Evolutionary conservation across 495 filamentous ascomycete genomes (phyloP), one percentile per base, ranked within the genome.

Genomic region (Annulohypoxylon maeteangense): DNA sequence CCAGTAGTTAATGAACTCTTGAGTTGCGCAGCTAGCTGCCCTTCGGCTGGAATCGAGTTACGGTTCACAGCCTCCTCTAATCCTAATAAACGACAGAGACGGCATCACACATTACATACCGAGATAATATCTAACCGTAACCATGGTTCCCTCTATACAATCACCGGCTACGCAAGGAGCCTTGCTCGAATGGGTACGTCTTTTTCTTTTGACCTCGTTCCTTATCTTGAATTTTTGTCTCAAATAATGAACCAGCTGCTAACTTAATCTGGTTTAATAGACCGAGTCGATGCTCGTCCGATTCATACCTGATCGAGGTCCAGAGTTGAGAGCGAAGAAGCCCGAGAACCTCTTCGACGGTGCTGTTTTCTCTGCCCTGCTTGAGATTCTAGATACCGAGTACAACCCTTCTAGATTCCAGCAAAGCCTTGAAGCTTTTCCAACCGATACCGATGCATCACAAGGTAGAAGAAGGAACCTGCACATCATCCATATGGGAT

Each of bases 291-390:
- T 78, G 74, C 60, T 76, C 32, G 31, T 29, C 29, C 53, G 48
- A 44, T 61, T 76, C 29, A 48, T 61, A 5, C 74, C 75, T 54
- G 40, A 59, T 8, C 73, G 63, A 31, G 51, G 70, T 29, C 27
- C 59, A 16, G 56, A 73, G 8, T 77, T 47, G 76, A 88, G 55
- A 50, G 68, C 38, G 14, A 78, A 76, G 59, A 74, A 70, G 31
- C 54, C 63, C 62, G 86, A 87, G 62, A 89, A 93, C 71, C 84
- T 97, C 74, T 89, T 86, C 58, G 91, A 96, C 78, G 94, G 93
- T 51, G 84, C 87, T 55, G 85, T 92, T 27, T 85, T 97, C 71
- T 81, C 81, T 58, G 79, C 82, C 64, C 80, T 87, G 51, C 82
- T 87, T 87, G 90, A 91, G 82, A 87, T 70, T 86, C 89, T 78